Base-by-base conservation (phyloP, 1,284 basidiomycete genomes). In the Ceratobasidium sp. region DNA sequence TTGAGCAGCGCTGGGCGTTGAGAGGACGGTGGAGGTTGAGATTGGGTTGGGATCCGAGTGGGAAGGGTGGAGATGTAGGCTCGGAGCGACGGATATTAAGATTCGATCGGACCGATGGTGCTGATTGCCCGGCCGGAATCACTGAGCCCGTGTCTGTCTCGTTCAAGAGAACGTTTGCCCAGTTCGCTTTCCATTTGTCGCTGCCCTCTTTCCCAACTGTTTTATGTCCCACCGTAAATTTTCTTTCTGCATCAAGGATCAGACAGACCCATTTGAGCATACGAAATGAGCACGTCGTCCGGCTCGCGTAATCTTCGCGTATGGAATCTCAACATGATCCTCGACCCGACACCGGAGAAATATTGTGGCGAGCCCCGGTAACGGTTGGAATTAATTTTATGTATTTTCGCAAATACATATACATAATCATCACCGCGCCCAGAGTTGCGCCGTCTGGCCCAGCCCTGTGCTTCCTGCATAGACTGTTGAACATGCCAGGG, bases 291-390 rank as follows among this genome's bases (percentile, higher is more conserved):
- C 38, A 43, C 57, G 38, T 35, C 46, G 35, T 52, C n/a, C 26
- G n/a, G 63, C 63, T 52, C 18, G 63, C 61, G 35, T 38, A 38
- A 38, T 38, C 35, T 38, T 38, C 35, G 35, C 35, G 35, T 38
- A 38, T 38, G 35, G 4, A 5, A 38, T 38, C 35, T 38, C 35
- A 38, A 38, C 11, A 38, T 38, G 38, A 23, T 21, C 61, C 32
- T 38, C n/a, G 63, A 30, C 35, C 63, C 63, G 44, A 54, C 63
- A 28, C 63, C 63, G 62, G 62, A 54, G 43, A 41, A 7, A 52
- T 64, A 23, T 32, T 28, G 47, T 47, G 9, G 23, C 16, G 59
- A n/a, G 61, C 26, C 44, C 6, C 61, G 44, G 44, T 63, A 46
- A 43, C 61, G 47, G 50, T 35, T 64, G n/a, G 47, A 38, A 38